phyloP scores from a whole-genome alignment of 1,284 basidiomycete genomes.

The Cystobasidiaceae sp. region DNA sequence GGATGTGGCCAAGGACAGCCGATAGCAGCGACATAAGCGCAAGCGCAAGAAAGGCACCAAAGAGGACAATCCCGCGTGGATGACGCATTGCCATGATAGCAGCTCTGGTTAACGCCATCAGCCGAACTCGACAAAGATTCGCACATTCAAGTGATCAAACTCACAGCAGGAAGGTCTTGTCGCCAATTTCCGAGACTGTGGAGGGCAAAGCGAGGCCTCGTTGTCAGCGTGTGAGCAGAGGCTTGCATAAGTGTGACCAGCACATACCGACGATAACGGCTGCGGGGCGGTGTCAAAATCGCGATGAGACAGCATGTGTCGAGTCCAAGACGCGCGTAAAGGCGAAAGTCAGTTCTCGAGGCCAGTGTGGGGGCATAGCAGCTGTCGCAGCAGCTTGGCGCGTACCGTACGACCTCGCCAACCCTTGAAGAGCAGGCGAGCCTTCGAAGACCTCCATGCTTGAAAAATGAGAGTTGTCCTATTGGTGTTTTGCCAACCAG shows the following conservation, averaged over 20 bases:
- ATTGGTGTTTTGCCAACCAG: no score
- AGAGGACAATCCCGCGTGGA: constrained; percentile 75
- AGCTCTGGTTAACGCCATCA: constrained; percentile 50
- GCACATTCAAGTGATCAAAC: no score
- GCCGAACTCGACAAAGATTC: no score
- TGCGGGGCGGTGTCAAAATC: neutral
- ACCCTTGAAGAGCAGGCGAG: constrained; percentile 12
- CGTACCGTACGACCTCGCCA: constrained; percentile 21
- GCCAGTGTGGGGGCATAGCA: neutral
- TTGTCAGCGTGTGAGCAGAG: no score
- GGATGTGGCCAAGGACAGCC: constrained; percentile 76
- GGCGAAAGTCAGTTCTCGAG: neutral
- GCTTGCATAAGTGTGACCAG: no score
- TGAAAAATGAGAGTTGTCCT: neutral
- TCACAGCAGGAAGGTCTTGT: constrained; percentile 92
- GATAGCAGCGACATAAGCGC: constrained; percentile 88
- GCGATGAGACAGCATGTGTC: neutral
- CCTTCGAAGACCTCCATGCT: constrained; percentile 21
- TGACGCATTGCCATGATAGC: constrained; percentile 97
- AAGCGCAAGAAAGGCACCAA: constrained; percentile 80
- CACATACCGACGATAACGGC: constrained; percentile 29
- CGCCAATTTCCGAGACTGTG: constrained; percentile 57
- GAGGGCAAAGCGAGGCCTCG: neutral
- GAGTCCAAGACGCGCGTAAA: neutral
- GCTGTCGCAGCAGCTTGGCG: neutral